These are phyloP conservation scores for Salvia miltiorrhiza DNA, from an alignment of 257 asterid genomes.

Conservation along the genomic window DNA sequence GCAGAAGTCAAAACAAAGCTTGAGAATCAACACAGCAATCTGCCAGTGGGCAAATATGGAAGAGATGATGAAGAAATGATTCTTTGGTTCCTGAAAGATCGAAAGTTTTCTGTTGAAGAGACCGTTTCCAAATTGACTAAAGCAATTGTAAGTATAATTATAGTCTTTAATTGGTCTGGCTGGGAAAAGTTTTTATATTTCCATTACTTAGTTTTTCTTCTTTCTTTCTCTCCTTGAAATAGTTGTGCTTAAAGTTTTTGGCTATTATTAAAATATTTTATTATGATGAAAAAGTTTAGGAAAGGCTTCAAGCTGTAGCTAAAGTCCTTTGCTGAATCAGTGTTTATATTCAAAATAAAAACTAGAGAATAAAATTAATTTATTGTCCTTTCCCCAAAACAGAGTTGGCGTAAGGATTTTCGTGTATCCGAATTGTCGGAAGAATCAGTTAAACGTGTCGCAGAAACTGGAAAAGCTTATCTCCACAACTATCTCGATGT, in stretches of 20 bases:
- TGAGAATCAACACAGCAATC: conserved; percentile 52
- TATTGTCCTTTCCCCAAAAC: conserved; percentile 14
- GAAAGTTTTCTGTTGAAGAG: conserved; percentile 68
- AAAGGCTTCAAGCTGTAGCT: neutral
- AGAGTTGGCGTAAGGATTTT: conserved; percentile 79
- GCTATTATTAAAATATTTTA: neutral
- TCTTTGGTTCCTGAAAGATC: conserved; percentile 86
- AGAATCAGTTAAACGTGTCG: conserved; percentile 49
- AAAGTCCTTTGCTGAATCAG: conserved; percentile 9
- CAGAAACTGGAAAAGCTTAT: conserved; percentile 72
- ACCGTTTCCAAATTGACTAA: conserved; percentile 72
- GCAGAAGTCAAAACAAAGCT: conserved; percentile 77
- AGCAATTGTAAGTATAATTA: conserved; percentile 61
- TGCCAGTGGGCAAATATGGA: conserved; percentile 85
- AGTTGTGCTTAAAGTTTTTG: neutral
- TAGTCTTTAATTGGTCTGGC: neutral
- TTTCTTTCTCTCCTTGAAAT: neutral
- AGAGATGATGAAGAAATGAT: conserved; percentile 94
- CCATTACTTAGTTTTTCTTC: neutral
- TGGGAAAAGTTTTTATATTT: no score
- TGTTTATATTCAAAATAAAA: neutral
- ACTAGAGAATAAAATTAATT: neutral
- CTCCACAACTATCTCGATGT: conserved; percentile 61
- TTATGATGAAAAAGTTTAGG: neutral
- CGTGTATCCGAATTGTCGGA: conserved; percentile 75